A percentile compares a stretch with the other conserved stretches of the same genome.
Conservation (phyloP, 495 filamentous ascomycete genomes). For the Tuber umbilicatum region DNA sequence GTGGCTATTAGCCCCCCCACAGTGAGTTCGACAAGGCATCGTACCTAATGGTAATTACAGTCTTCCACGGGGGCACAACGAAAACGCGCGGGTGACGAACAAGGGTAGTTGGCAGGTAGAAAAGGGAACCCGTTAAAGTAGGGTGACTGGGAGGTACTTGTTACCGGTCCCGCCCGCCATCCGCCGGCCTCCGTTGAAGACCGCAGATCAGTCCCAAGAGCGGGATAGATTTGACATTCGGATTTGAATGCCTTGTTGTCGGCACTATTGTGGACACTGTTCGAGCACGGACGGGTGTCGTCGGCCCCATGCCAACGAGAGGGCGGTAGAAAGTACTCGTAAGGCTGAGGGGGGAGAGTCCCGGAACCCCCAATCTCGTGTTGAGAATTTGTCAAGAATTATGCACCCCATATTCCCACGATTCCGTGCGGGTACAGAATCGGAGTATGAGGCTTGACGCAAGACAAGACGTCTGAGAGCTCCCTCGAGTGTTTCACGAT, state of each 20-base stretch:
- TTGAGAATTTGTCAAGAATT: background rate
- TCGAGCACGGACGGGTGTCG: background rate
- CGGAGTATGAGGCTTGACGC: background rate
- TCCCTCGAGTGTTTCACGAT: background rate
- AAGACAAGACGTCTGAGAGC: background rate
- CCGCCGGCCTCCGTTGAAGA: background rate
- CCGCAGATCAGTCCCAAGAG: background rate
- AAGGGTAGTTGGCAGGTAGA: background rate
- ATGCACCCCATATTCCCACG: background rate
- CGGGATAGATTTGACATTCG: background rate
- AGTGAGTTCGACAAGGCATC: background rate
- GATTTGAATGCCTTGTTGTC: background rate
- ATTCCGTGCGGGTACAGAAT: background rate
- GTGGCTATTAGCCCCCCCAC: background rate
- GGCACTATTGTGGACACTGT: background rate
- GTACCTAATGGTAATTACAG: background rate
- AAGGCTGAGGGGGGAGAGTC: background rate
- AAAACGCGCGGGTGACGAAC: background rate
- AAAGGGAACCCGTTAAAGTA: background rate
- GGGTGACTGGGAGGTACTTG: background rate
- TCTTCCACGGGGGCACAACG: background rate
- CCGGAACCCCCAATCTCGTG: background rate
- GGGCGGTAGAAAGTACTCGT: background rate
- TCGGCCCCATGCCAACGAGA: background rate
- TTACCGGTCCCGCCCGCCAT: background rate